Percentiles rank a stretch among this genome's conserved stretches.
These are phyloP conservation scores for Xylaria telfairii DNA, from an alignment of 495 filamentous ascomycete species.

Conservation along the genomic window DNA sequence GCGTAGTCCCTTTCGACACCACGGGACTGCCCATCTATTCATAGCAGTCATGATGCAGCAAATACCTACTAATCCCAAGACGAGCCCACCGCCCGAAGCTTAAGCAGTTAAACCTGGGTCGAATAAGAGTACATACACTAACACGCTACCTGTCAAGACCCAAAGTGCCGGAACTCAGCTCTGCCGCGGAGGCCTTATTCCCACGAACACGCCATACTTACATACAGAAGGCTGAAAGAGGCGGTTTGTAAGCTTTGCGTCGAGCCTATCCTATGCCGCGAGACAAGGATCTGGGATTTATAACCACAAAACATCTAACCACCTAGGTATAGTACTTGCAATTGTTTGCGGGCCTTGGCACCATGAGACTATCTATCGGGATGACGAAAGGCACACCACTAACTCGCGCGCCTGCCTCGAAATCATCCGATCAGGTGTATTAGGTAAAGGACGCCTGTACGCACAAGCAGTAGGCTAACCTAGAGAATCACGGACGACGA, in stretches of 20 bases:
- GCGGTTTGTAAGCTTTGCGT: background rate
- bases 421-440: background rate
- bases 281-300: background rate
- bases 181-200: background rate
- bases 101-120: background rate
- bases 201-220: background rate
- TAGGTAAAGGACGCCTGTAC: no score
- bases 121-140: background rate
- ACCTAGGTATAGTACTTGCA: background rate
- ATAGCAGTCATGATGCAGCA: background rate
- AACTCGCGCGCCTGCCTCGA: background rate
- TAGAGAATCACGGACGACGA: background rate
- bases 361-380: background rate
- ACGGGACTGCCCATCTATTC: slow-evolving; percentile 3
- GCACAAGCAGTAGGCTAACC: background rate
- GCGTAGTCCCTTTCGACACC: background rate
- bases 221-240: background rate
- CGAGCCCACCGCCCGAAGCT: background rate
- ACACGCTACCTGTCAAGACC: no score
- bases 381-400: background rate
- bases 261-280: background rate
- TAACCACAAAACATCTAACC: background rate
- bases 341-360: background rate
- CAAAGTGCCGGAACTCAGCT: background rate
- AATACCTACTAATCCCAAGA: background rate